A percentile compares a stretch with the other conserved stretches of the same genome.
These are phyloP conservation scores for Rhytidhysteron rufulum DNA, from an alignment of 2,329 filamentous ascomycete species.

Conservation along the genomic window DNA sequence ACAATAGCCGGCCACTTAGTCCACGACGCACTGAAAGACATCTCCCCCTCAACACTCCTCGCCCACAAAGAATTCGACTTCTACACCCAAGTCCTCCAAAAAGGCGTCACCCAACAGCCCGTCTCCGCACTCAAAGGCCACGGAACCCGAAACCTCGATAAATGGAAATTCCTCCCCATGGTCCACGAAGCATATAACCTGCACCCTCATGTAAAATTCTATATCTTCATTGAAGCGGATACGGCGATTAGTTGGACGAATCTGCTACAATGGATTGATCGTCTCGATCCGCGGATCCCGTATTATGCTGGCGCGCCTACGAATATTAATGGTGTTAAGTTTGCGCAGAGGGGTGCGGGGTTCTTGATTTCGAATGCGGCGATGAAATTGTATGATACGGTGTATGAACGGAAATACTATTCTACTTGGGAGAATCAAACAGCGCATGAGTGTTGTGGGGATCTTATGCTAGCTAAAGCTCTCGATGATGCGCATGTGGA, in stretches of 20 bases:
- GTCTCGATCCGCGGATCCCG: constrained; percentile 37
- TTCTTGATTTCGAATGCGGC: constrained; percentile 42
- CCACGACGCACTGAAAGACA: constrained; percentile 47
- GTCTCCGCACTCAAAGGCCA: constrained; percentile 42
- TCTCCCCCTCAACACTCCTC: constrained; percentile 29
- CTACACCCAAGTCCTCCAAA: constrained; percentile 45
- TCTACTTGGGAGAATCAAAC: constrained; percentile 30
- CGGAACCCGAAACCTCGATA: constrained; percentile 48
- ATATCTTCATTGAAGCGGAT: constrained; percentile 33
- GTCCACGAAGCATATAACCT: constrained; percentile 46
- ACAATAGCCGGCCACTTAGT: constrained; percentile 49
- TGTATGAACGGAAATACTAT: constrained; percentile 27
- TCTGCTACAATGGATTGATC: constrained; percentile 35
- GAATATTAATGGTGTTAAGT: constrained; percentile 32
- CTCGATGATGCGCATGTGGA: constrained; percentile 32
- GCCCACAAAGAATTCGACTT: constrained; percentile 49
- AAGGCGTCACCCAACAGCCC: constrained; percentile 42
- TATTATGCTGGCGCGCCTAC: constrained; percentile 40
- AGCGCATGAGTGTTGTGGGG: constrained; percentile 35
- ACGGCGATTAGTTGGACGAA: constrained; percentile 34
- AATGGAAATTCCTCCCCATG: constrained; percentile 58
- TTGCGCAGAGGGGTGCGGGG: constrained; percentile 41
- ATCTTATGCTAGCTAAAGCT: constrained; percentile 32
- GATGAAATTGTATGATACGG: constrained; percentile 27
- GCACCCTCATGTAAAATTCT: constrained; percentile 23